A percentile compares a stretch with the other conserved stretches of the same genome.
Conservation (phyloP, 441 rosid genomes). For the Theobroma grandiflorum region DNA sequence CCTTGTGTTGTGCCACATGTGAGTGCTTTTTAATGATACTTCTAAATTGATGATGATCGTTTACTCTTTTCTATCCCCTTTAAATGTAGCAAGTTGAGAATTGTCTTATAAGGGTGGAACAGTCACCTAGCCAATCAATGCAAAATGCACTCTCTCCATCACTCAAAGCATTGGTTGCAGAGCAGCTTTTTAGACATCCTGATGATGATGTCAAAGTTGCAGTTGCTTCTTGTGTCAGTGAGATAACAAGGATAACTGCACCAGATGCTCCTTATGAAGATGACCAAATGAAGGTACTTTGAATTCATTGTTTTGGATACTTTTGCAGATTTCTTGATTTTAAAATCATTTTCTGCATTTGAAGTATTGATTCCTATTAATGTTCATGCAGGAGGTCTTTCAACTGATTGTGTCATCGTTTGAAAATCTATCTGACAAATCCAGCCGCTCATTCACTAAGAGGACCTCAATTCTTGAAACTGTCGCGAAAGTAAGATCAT, state of each 20-base stretch:
- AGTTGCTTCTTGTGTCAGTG: conserved; percentile 96
- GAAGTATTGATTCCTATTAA: not conserved
- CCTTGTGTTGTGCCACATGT: not conserved
- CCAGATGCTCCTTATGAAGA: conserved; percentile 99
- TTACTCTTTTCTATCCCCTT: conserved; percentile 8
- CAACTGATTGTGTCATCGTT: conserved; percentile 72
- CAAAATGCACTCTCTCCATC: conserved; percentile 78
- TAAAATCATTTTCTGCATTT: not conserved
- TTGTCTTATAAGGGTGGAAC: conserved; percentile 79
- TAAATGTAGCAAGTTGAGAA: conserved; percentile 71
- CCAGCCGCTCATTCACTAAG: conserved; percentile 77
- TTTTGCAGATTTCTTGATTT: not conserved
- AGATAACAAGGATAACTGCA: conserved; percentile 98
- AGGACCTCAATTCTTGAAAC: conserved; percentile 91
- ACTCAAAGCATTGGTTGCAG: conserved; percentile 71
- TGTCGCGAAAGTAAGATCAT: conserved; percentile 94
- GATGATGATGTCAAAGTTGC: conserved; percentile 85
- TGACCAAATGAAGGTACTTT: conserved; percentile 84
- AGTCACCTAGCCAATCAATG: conserved; percentile 80
- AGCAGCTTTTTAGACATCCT: conserved; percentile 70
- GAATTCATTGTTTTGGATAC: conserved; percentile 14
- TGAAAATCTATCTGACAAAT: conserved; percentile 70
- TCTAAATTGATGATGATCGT: not conserved
- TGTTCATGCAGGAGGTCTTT: conserved; percentile 62
- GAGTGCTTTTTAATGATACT: not conserved